These are phyloP conservation scores for Scutellaria barbata DNA, from an alignment of 257 asterid species.

Conservation along the genomic window DNA sequence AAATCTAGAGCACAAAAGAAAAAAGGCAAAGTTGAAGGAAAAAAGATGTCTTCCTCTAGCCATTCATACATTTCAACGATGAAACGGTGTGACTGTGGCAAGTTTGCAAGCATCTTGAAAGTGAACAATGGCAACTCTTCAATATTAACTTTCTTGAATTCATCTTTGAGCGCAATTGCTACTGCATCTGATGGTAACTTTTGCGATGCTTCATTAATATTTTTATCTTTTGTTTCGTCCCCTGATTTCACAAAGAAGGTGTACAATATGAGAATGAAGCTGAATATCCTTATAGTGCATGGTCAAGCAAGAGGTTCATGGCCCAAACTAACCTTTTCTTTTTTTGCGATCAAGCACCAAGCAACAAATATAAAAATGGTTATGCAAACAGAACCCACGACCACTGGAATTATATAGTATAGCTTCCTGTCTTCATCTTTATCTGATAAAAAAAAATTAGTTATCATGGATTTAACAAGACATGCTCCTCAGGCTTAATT, in stretches of 20 bases:
- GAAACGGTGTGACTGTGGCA: no score
- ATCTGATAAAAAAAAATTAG: constrained; percentile 14
- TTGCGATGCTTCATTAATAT: background rate
- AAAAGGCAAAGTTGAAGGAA: no score
- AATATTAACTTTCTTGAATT: constrained; percentile 4
- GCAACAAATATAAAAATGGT: constrained; percentile 12
- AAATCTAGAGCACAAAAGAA: no score
- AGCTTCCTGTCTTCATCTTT: constrained; percentile 17
- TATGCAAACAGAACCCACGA: constrained; percentile 1
- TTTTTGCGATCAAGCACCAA: constrained; percentile 31
- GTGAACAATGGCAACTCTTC: constrained; percentile 3
- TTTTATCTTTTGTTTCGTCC: background rate
- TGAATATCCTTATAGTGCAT: background rate
- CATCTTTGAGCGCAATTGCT: constrained; percentile 14
- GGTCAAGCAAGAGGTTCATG: background rate
- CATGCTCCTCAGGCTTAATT: background rate
- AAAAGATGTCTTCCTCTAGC: no score
- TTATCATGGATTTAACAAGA: no score
- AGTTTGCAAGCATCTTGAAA: constrained; percentile 14
- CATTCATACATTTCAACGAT: no score
- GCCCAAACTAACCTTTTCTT: constrained; percentile 29
- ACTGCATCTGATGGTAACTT: constrained; percentile 12
- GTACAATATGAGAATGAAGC: background rate
- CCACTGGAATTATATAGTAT: constrained; percentile 24
- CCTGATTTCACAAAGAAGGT: background rate